Percentiles rank a stretch among this genome's conserved stretches.
phyloP scores from a whole-genome alignment of 2,329 filamentous ascomycete genomes.

The Elsinoe ampelina region DNA sequence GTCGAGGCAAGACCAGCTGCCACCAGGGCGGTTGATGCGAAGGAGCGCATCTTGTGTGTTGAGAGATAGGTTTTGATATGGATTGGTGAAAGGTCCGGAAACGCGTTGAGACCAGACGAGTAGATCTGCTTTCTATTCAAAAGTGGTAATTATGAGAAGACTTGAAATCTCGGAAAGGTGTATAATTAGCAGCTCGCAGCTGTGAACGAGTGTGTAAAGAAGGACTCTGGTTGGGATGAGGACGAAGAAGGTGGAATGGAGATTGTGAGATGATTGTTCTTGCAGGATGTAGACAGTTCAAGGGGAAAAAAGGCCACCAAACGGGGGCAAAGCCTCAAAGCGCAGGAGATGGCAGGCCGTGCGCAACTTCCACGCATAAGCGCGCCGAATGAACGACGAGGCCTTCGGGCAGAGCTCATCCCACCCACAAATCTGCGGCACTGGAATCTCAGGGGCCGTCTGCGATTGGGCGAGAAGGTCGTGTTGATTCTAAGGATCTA shows the following conservation, averaged over 20 bases:
- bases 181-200: conserved; percentile 9
- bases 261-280: background rate
- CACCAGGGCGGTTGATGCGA: conserved; percentile 9
- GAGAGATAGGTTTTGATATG: background rate
- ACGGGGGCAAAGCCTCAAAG: background rate
- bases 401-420: background rate
- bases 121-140: conserved; percentile 8
- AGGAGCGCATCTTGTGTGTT: conserved; percentile 11
- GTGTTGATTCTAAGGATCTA: conserved; percentile 4
- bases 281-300: background rate
- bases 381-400: conserved; percentile 9
- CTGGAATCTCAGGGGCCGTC: conserved; percentile 10
- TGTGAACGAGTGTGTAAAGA: conserved; percentile 12
- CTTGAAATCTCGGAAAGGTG: background rate
- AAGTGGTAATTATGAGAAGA: background rate
- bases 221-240: conserved; percentile 6
- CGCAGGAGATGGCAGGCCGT: background rate
- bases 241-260: conserved; percentile 7
- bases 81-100: background rate
- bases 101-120: background rate
- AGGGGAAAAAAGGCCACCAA: background rate
- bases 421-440: background rate
- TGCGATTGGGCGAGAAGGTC: conserved; percentile 6
- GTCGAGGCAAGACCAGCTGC: conserved; percentile 36
- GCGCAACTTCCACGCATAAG: conserved; percentile 8